These are phyloP conservation scores for Diaporthe sp. DNA, from an alignment of 2,329 filamentous ascomycete genomes.

Conservation along the genomic window DNA sequence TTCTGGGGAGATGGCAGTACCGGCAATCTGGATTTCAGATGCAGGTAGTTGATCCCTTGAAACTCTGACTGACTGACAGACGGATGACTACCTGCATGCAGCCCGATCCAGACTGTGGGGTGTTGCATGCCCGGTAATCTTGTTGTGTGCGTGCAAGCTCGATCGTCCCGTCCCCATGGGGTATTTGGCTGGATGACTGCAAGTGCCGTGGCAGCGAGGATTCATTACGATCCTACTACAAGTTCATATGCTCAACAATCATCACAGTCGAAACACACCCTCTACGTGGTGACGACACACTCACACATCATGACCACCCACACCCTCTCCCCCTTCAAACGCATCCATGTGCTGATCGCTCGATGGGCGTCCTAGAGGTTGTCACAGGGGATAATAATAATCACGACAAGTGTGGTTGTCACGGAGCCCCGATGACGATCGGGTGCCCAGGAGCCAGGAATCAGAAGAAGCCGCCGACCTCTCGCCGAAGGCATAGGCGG, in stretches of 20 bases:
- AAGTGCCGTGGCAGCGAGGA: too few species aligned
- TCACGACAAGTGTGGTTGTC: neutral
- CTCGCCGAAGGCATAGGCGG: neutral
- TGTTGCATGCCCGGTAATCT: neutral
- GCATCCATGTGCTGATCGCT: neutral
- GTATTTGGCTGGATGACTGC: too few species aligned
- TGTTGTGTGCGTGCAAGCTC: too few species aligned
- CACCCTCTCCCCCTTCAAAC: neutral
- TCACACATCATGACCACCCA: neutral
- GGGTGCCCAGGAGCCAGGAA: neutral
- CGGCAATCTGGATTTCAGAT: constrained; percentile 16
- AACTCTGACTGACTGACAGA: neutral
- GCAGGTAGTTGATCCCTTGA: neutral
- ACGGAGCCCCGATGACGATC: constrained; percentile 7
- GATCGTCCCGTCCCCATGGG: neutral
- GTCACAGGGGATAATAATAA: neutral
- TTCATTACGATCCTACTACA: neutral
- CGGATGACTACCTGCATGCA: neutral
- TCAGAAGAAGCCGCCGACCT: neutral
- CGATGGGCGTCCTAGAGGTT: neutral
- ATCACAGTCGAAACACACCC: neutral
- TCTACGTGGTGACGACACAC: neutral
- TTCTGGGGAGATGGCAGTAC: neutral
- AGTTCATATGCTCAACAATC: too few species aligned
- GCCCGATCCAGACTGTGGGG: constrained; percentile 13